phyloP scores from a whole-genome alignment of 2,329 filamentous ascomycete genomes.

The Zasmidium angulare region DNA sequence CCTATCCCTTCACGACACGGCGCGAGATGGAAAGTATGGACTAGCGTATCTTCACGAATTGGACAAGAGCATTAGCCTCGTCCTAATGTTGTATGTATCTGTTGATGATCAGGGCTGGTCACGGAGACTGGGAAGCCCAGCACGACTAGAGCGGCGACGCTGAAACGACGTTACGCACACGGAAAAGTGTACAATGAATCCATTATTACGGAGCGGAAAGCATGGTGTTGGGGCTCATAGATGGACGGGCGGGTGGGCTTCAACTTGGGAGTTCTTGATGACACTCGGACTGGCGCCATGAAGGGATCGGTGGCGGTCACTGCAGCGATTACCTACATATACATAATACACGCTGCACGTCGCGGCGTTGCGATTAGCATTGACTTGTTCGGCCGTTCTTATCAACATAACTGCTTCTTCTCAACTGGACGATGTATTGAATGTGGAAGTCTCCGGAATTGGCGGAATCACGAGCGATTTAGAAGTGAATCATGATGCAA shows the following conservation, averaged over 20 bases:
- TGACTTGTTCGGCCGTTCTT: not conserved
- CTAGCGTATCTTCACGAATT: not conserved
- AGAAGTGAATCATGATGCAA: too few relatives aligned
- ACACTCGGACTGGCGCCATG: conserved; percentile 1
- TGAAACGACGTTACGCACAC: conserved; percentile 6
- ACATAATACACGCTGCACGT: not conserved
- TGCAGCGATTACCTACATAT: not conserved
- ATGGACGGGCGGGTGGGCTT: not conserved
- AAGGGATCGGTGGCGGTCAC: not conserved
- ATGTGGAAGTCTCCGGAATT: too few relatives aligned
- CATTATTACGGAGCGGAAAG: conserved; percentile 6
- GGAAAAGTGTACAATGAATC: not conserved
- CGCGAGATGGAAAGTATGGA: not conserved
- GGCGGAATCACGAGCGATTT: too few relatives aligned
- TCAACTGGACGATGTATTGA: too few relatives aligned
- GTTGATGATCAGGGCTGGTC: not conserved
- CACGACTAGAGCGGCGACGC: conserved; percentile 4
- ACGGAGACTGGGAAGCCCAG: not conserved
- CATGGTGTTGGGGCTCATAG: conserved; percentile 1
- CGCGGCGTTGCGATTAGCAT: not conserved
- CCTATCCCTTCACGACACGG: not conserved
- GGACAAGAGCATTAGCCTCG: not conserved
- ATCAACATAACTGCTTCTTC: too few relatives aligned
- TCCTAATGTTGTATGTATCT: not conserved
- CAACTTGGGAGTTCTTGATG: not conserved